phyloP scores from a whole-genome alignment of 2,329 filamentous ascomycete genomes.

The Lecanosticta acicola region DNA sequence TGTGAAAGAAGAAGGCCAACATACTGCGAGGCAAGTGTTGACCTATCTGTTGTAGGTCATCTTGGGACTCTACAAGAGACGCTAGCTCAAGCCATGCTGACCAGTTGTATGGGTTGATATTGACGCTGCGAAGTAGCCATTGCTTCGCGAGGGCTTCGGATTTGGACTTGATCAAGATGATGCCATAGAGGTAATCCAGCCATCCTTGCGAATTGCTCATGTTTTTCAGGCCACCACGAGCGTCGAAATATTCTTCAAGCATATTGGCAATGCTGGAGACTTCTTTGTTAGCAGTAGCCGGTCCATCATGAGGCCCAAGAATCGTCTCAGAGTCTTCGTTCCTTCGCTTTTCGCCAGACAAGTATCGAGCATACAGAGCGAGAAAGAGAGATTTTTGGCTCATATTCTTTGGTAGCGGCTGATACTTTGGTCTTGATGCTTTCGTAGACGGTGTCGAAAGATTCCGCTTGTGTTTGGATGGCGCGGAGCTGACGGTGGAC shows the following conservation, averaged over 20 bases:
- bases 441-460: conserved; percentile 20
- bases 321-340: conserved; percentile 98
- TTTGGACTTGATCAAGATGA: conserved; percentile 83
- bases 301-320: conserved; percentile 84
- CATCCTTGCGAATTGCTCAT: conserved; percentile 62
- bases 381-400: conserved; percentile 93
- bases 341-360: conserved; percentile 91
- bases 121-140: conserved; percentile 82
- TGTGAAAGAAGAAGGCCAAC: conserved; percentile 88
- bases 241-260: conserved; percentile 73
- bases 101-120: conserved; percentile 93
- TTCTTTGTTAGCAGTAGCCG: conserved; percentile 79
- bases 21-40: conserved; percentile 78
- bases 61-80: conserved; percentile 67
- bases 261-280: conserved; percentile 68
- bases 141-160: conserved; percentile 79
- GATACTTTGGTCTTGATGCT: conserved; percentile 29
- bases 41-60: conserved; percentile 59
- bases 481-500: conserved; percentile 42
- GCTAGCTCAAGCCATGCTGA: conserved; percentile 93
- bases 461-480: conserved; percentile 7
- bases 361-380: conserved; percentile 83
- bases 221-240: conserved; percentile 43
- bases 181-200: conserved; percentile 88
- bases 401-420: conserved; percentile 39